phyloP scores from a whole-genome alignment of 192 early-diverging fungal species.

The Chytriomyces sp. region DNA sequence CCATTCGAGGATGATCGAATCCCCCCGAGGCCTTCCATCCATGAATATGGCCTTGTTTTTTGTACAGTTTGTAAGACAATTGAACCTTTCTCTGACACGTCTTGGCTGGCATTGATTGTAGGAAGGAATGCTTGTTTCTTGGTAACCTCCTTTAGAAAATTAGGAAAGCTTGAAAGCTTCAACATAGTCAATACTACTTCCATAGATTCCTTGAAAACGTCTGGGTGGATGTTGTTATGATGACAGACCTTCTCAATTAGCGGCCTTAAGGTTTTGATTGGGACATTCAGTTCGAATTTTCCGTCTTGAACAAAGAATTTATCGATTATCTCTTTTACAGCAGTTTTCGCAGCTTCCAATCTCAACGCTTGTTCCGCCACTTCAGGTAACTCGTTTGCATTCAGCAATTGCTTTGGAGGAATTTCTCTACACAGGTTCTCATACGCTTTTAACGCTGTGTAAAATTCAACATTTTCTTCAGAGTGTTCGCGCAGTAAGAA shows the following conservation, averaged over 20 bases:
- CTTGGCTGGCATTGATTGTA: too few relatives aligned
- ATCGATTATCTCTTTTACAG: slow-evolving; percentile 7
- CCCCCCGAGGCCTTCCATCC: neutral
- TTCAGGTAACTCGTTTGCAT: neutral
- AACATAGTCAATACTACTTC: slow-evolving; percentile 24
- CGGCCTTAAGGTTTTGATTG: slow-evolving; percentile 3
- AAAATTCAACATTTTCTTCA: slow-evolving; percentile 25
- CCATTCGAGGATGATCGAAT: neutral
- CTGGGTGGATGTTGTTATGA: slow-evolving; percentile 33
- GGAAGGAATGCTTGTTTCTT: too few relatives aligned
- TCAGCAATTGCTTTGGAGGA: neutral
- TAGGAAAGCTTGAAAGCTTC: slow-evolving; percentile 7
- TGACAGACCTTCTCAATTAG: slow-evolving; percentile 7
- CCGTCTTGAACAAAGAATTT: slow-evolving; percentile 15
- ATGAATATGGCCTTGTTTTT: slow-evolving; percentile 1
- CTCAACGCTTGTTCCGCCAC: too few relatives aligned
- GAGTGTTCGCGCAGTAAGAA: slow-evolving; percentile 18
- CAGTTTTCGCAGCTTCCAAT: neutral
- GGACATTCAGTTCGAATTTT: slow-evolving; percentile 34
- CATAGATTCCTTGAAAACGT: slow-evolving; percentile 27
- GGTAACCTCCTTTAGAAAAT: neutral
- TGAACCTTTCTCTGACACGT: too few relatives aligned
- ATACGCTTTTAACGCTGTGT: slow-evolving; percentile 12
- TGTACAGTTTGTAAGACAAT: too few relatives aligned
- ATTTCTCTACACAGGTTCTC: slow-evolving; percentile 6